A percentile compares a stretch with the other conserved stretches of the same genome.
phyloP scores from a whole-genome alignment of 805 yeast genomes.

The Cyberlindnera veronae region DNA sequence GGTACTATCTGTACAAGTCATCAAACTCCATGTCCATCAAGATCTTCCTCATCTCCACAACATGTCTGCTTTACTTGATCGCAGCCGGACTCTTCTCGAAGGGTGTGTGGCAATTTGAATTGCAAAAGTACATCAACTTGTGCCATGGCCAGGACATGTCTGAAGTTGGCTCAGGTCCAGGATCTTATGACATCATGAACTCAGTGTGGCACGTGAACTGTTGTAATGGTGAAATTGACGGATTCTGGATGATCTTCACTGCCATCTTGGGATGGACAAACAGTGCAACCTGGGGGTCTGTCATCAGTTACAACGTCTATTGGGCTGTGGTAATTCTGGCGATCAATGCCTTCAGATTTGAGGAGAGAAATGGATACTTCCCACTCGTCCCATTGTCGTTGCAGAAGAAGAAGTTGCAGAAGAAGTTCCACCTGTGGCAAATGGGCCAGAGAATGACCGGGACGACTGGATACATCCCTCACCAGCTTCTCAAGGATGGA shows the following conservation, averaged over 20 bases:
- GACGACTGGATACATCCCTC: slow-evolving; percentile 12
- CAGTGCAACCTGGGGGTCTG: slow-evolving; percentile 88
- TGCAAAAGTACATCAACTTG: slow-evolving; percentile 66
- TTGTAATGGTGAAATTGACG: slow-evolving; percentile 90
- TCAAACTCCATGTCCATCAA: slow-evolving; percentile 77
- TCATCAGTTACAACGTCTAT: slow-evolving; percentile 63
- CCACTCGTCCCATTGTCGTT: slow-evolving; percentile 59
- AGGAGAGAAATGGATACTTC: slow-evolving; percentile 55
- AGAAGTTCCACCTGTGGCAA: slow-evolving; percentile 28
- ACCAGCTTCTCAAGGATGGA: slow-evolving; percentile 3
- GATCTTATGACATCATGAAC: slow-evolving; percentile 75
- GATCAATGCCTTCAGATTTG: slow-evolving; percentile 44
- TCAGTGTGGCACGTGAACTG: slow-evolving; percentile 95
- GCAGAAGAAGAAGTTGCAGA: slow-evolving; percentile 53
- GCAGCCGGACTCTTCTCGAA: slow-evolving; percentile 84
- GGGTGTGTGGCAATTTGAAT: slow-evolving; percentile 88
- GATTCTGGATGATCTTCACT: slow-evolving; percentile 86
- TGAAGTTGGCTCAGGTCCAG: slow-evolving; percentile 91
- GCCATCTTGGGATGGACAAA: slow-evolving; percentile 94
- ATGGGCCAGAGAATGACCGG: slow-evolving; percentile 9
- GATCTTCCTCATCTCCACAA: slow-evolving; percentile 67
- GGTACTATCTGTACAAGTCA: slow-evolving; percentile 66
- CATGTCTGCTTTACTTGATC: slow-evolving; percentile 77
- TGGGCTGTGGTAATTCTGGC: slow-evolving; percentile 54
- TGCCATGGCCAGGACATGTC: slow-evolving; percentile 84